These are phyloP conservation scores for Pseudognaphalium luteoalbum DNA, from an alignment of 129 eudicot genomes.

Conservation along the genomic window DNA sequence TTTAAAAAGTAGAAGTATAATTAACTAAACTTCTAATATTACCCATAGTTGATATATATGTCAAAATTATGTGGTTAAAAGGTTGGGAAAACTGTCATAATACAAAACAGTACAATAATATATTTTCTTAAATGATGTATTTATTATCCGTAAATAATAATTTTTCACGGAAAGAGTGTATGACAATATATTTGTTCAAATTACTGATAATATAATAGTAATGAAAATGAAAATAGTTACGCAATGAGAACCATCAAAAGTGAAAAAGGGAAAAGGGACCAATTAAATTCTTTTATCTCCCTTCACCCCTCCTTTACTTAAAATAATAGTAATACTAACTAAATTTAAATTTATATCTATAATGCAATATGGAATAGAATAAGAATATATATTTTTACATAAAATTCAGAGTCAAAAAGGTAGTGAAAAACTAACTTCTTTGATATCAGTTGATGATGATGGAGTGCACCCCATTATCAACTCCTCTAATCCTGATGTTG, in stretches of 20 bases:
- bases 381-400: conserved; percentile 9
- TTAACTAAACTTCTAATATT: too few species aligned
- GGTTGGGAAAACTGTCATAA: too few species aligned
- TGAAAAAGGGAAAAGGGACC: conserved; percentile 22
- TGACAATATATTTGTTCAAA: too few species aligned
- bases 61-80: too few species aligned
- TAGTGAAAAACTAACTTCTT: conserved; percentile 56
- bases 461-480: conserved; percentile 96
- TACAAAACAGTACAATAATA: too few species aligned
- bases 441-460: conserved; percentile 62
- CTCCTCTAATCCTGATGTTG: conserved; percentile 94
- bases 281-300: conserved; percentile 22
- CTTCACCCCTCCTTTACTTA: conserved; percentile 12
- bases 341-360: neutral
- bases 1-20: too few species aligned
- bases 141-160: too few species aligned
- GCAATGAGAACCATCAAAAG: conserved; percentile 32
- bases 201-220: too few species aligned
- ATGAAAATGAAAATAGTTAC: conserved; percentile 4
- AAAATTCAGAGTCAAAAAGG: conserved; percentile 64
- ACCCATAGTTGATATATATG: too few species aligned
- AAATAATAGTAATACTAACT: neutral
- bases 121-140: too few species aligned
- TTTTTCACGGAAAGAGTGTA: too few species aligned
- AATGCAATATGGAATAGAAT: neutral